phyloP scores from a whole-genome alignment of 176 grass and related monocot species.

The Musa acuminata region DNA sequence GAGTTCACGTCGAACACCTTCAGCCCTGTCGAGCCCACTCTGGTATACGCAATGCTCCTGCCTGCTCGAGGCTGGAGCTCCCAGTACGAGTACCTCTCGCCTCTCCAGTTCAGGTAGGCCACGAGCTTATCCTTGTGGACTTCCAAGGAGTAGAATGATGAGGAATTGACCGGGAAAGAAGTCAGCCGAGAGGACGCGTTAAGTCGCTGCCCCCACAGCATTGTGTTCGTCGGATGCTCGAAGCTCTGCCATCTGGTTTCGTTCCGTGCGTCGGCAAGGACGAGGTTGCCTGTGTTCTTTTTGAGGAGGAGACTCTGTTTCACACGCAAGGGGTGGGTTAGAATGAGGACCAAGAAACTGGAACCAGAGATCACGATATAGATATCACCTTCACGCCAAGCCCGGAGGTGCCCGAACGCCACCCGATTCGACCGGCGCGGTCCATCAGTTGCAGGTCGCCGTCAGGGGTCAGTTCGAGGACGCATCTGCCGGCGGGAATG shows the following conservation, averaged over 20 bases:
- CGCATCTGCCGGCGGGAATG: constrained; percentile 13
- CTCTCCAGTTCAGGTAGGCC: constrained; percentile 39
- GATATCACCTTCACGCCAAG: constrained; percentile 37
- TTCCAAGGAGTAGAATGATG: constrained; percentile 42
- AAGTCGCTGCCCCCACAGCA: constrained; percentile 36
- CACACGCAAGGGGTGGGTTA: not conserved
- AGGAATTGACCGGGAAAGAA: not conserved
- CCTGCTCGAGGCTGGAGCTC: constrained; percentile 21
- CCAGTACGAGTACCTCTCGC: constrained; percentile 51
- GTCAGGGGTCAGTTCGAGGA: constrained; percentile 20
- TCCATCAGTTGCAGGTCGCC: constrained; percentile 39
- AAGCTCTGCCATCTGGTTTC: constrained; percentile 44
- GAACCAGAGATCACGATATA: not conserved
- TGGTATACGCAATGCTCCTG: constrained; percentile 21
- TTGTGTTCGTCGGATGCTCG: constrained; percentile 32
- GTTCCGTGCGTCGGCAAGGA: constrained; percentile 36
- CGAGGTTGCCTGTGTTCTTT: constrained; percentile 35
- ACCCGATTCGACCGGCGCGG: constrained; percentile 19
- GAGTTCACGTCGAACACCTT: constrained; percentile 27
- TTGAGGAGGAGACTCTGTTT: constrained; percentile 49
- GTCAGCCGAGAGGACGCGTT: constrained; percentile 12
- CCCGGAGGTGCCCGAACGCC: constrained; percentile 21
- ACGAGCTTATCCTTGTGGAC: constrained; percentile 37
- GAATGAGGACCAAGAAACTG: not conserved
- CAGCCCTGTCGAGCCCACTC: constrained; percentile 20